Base-by-base conservation (phyloP, 495 filamentous ascomycete species). In the Penicillium canescens region DNA sequence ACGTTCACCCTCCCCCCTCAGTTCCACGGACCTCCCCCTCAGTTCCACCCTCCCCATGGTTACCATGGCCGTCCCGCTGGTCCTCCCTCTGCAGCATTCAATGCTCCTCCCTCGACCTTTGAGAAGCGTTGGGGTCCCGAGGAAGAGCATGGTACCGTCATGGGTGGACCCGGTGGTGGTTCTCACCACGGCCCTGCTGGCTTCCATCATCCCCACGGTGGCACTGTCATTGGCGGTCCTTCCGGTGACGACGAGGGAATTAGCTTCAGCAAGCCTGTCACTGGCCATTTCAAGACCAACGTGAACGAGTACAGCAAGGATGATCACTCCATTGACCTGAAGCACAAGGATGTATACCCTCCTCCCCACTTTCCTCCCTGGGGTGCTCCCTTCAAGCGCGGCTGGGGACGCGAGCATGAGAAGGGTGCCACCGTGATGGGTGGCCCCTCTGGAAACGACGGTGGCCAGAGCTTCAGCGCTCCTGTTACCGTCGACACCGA, bases 381-480 rank as follows among this genome's bases (percentile, higher is more conserved):
- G 13, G 36, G 36, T 16, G 36, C 36, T 38, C 36, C 36, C 13
- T 38, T 38, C 36, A 38, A 38, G 36, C 36, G 36, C 7, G 10
- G 36, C 12, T 38, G 36, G 36, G 36, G 14, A 16, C 36, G 9
- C 2, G 36, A 13, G 36, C 28, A 31, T 10, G 6, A 31, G 28
- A 0, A 42, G 3, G 63, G 63, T 9, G 60, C 55, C 3, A 66
- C 63, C 11, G 60, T 52, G n/a, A 28, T 58, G n/a, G 63, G 63
- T 42, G 63, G 63, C 1, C 63, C 60, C 1, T 57, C 60, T 36
- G 63, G 63, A n/a, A 47, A 59, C 21, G 56, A 61, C 39, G 57
- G 46, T 6, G 57, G 54, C 10, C 24, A 52, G 8, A 52, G 34
- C 18, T 51, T 59, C 38, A 52, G 54, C 33, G 23, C n/a, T 7